Conservation (phyloP, 2,329 filamentous ascomycete species). For the Arthrobotrys sinensis region DNA sequence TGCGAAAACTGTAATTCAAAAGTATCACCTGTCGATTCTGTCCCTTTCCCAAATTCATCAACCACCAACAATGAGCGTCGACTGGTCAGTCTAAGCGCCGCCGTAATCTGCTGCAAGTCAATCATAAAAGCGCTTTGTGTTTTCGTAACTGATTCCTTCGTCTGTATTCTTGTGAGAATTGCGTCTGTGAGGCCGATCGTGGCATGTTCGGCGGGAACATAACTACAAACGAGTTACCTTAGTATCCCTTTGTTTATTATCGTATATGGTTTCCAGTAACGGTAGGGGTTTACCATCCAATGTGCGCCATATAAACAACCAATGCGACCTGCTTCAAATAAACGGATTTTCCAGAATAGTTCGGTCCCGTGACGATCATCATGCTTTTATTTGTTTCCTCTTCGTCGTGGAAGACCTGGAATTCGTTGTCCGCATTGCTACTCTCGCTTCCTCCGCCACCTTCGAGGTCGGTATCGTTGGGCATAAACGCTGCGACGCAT, state of each 20-base stretch:
- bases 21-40: slow-evolving; percentile 72
- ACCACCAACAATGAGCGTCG: slow-evolving; percentile 85
- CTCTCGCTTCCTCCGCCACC: slow-evolving; percentile 72
- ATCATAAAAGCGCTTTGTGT: slow-evolving; percentile 80
- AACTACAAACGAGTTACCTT: slow-evolving; percentile 72
- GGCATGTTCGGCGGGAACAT: slow-evolving; percentile 84
- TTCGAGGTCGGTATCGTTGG: slow-evolving; percentile 81
- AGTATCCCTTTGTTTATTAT: neutral
- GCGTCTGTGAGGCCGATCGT: slow-evolving; percentile 90
- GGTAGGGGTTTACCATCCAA: slow-evolving; percentile 73
- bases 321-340: slow-evolving; percentile 91
- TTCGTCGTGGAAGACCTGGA: neutral
- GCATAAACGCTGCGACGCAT: slow-evolving; percentile 82
- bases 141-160: slow-evolving; percentile 75
- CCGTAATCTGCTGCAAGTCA: slow-evolving; percentile 87
- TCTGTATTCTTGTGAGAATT: slow-evolving; percentile 75
- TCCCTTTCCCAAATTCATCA: slow-evolving; percentile 88
- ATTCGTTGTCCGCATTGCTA: neutral
- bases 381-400: slow-evolving; percentile 73
- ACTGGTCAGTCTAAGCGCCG: slow-evolving; percentile 82
- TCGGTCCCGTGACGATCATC: slow-evolving; percentile 89
- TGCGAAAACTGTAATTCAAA: neutral
- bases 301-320: slow-evolving; percentile 91
- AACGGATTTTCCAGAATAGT: slow-evolving; percentile 96
- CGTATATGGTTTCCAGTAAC: neutral